phyloP scores from a whole-genome alignment of 1,284 basidiomycete species.

The Volvariella surrecta region DNA sequence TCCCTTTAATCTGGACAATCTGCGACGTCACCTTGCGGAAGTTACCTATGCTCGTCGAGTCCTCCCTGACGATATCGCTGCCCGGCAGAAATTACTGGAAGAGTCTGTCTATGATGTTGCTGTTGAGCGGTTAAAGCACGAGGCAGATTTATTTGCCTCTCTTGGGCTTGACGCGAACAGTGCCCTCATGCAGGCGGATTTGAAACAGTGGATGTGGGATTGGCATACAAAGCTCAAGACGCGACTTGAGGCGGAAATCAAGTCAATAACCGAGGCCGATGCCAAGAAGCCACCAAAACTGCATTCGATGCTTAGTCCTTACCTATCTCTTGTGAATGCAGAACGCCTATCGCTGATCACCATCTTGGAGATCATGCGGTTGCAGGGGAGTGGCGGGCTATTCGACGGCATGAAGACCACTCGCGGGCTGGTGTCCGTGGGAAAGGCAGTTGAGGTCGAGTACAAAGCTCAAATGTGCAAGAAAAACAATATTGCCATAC shows the following conservation, averaged over 20 bases:
- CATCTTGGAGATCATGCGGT: slow-evolving; percentile 85
- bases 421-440: slow-evolving; percentile 76
- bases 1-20: slow-evolving; percentile 66
- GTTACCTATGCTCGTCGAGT: slow-evolving; percentile 56
- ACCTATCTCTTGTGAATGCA: slow-evolving; percentile 69
- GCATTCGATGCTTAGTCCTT: slow-evolving; percentile 33
- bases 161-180: slow-evolving; percentile 42
- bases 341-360: slow-evolving; percentile 84
- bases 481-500: slow-evolving; percentile 51
- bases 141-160: slow-evolving; percentile 51
- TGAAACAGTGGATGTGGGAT: slow-evolving; percentile 82
- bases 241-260: slow-evolving; percentile 50
- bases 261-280: slow-evolving; percentile 33
- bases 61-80: slow-evolving; percentile 55
- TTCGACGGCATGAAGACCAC: slow-evolving; percentile 88
- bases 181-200: slow-evolving; percentile 40
- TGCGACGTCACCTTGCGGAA: slow-evolving; percentile 58
- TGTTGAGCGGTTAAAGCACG: slow-evolving; percentile 60
- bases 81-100: slow-evolving; percentile 79
- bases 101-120: slow-evolving; percentile 82
- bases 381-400: slow-evolving; percentile 73
- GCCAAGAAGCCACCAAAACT: slow-evolving; percentile 4
- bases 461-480: slow-evolving; percentile 81
- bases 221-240: slow-evolving; percentile 69
- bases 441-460: slow-evolving; percentile 83